Base-by-base conservation (phyloP, 108 stramenopile species). In the Nannochloropsis gaditana region DNA sequence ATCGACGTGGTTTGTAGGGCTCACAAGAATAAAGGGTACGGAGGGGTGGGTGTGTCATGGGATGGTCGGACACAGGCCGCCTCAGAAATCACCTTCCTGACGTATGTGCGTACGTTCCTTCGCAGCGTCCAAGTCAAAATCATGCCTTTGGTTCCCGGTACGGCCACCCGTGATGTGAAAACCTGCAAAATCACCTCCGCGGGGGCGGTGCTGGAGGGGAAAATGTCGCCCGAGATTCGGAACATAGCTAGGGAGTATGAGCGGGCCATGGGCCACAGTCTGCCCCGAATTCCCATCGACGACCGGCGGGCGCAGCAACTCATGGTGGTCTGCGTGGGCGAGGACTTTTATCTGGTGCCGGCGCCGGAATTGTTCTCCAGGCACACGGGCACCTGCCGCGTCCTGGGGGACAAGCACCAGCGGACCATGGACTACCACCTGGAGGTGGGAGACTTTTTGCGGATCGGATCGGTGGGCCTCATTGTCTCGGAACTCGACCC, bases 301-400 rank as follows among this genome's bases (percentile, higher is more conserved):
- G 59, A 73, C n/a, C 59, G 59, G 4, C 59, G 59, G 19, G 59
- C 59, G 15, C 59, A 73, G 59, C 59, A 95, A 85, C 85, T 96
- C n/a, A 89, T 96, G 45, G 94, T 96, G 15, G 94, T 94, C 15
- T 94, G 94, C 43, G 94, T 94, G 80, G 88, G 83, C 42, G 94
- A 96, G 85, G 93, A 91, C 80, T 98, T 94, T 86, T 95, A 94
- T 91, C 95, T 95, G 9, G 95, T 97, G 9, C 95, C 97, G n/a
- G 95, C 96, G 4, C 96, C 97, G 6, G 97, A 98, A 90, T 95
- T 95, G 2, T 98, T 98, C 88, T 94, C 94, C 59, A 94, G 96
- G 42, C 97, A 97, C 88, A 95, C 96, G 0, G 97, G 97, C 79
- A 98, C 96, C 21, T 98, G 97, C 83, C 93, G 94, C 43, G 85